phyloP scores from a whole-genome alignment of 192 early-diverging fungal genomes.

The Coemansia sp. region DNA sequence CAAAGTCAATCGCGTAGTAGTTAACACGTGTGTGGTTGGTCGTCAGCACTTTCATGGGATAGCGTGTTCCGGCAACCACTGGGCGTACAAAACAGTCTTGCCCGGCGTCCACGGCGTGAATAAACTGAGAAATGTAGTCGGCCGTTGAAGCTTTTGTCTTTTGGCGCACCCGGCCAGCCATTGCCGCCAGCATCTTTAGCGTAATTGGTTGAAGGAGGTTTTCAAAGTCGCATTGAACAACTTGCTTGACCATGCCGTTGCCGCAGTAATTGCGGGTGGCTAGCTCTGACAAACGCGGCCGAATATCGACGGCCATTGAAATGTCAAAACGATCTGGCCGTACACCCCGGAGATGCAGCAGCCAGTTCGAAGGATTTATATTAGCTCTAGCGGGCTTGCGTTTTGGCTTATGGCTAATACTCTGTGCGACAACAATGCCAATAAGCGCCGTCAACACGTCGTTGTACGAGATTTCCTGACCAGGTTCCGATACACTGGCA shows the following conservation, averaged over 20 bases:
- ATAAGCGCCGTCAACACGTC: conserved; percentile 7
- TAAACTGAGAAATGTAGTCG: not conserved
- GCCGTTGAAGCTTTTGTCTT: not conserved
- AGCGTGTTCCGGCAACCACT: not conserved
- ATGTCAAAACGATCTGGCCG: not conserved
- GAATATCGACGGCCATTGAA: not conserved
- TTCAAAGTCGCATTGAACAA: not conserved
- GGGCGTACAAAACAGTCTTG: not conserved
- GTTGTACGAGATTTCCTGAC: conserved; percentile 1
- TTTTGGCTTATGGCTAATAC: not conserved
- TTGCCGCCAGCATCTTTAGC: not conserved
- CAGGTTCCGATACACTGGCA: not conserved
- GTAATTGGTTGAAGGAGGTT: not conserved
- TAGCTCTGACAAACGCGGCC: not conserved
- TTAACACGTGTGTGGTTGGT: not conserved
- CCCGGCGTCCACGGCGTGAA: not conserved
- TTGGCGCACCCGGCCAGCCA: not conserved
- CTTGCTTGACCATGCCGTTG: not conserved
- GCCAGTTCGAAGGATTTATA: no score
- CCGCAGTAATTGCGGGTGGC: not conserved
- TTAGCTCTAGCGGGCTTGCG: not conserved
- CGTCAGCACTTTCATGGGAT: not conserved
- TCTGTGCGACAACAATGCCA: conserved; percentile 8
- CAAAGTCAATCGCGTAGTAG: conserved; percentile 8
- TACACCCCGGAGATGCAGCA: no score